Percentiles rank a stretch among this genome's conserved stretches.
Conservation (phyloP, 2,329 filamentous ascomycete species). For the Colletotrichum shisoi region DNA sequence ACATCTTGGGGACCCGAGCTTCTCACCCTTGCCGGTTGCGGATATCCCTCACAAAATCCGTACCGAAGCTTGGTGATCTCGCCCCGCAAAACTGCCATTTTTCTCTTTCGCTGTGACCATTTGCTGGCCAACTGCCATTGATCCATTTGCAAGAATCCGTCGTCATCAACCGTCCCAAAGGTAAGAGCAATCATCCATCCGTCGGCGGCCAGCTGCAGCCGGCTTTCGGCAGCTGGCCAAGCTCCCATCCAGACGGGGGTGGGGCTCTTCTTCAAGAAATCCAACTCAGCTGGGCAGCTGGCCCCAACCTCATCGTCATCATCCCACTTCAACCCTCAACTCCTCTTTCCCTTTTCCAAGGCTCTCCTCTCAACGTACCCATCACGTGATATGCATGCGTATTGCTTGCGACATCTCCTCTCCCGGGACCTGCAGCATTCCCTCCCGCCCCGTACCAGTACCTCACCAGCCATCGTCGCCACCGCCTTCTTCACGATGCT, state of each 20-base stretch:
- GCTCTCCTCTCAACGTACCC: background rate
- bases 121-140: constrained; percentile 16
- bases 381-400: background rate
- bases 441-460: too few species aligned
- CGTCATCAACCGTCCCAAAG: background rate
- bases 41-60: background rate
- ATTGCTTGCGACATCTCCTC: background rate
- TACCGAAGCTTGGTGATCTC: background rate
- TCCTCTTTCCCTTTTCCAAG: background rate
- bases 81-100: constrained; percentile 12
- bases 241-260: background rate
- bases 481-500: background rate
- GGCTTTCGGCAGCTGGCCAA: constrained; percentile 3
- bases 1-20: constrained; percentile 25
- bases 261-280: background rate
- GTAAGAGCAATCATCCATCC: background rate
- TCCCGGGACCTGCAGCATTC: background rate
- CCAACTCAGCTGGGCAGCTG: background rate
- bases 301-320: constrained; percentile 9
- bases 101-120: background rate
- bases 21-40: constrained; percentile 2
- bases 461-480: too few species aligned
- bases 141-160: constrained; percentile 24
- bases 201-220: background rate
- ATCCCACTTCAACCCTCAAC: background rate